Evolutionary conservation across 331 rosid genomes (phyloP).

Genomic region (Spiraea crenata): DNA sequence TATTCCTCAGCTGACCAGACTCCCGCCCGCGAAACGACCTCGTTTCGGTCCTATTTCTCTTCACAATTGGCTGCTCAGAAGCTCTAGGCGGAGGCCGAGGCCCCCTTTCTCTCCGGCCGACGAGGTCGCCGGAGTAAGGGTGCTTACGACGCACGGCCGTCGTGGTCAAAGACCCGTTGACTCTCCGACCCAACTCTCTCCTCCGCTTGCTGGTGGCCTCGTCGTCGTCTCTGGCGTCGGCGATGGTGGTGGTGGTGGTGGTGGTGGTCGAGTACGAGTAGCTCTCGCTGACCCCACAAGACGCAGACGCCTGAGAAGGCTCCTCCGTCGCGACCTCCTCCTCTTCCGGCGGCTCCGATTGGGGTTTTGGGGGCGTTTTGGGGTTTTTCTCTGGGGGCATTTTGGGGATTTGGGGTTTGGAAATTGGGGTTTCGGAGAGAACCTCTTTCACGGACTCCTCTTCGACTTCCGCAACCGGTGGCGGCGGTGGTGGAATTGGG

Average conservation of each 20-base stretch:
- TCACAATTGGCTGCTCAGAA: constrained; percentile 41
- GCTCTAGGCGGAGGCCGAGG: constrained; percentile 35
- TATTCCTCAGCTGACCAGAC: constrained; percentile 28
- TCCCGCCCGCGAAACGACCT: constrained; percentile 39
- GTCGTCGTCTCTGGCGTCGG: constrained; percentile 57
- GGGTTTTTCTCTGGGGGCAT: constrained; percentile 22
- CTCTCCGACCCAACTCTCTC: constrained; percentile 39
- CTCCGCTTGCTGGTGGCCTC: constrained; percentile 66
- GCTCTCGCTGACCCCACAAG: constrained; percentile 54
- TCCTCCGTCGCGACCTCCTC: constrained; percentile 31
- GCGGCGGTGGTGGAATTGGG: constrained; percentile 28
- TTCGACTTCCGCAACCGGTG: constrained; percentile 25
- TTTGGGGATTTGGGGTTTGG: constrained; percentile 37
- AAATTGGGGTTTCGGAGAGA: constrained; percentile 74
- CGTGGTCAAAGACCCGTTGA: constrained; percentile 28
- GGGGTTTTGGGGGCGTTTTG: constrained; percentile 24
- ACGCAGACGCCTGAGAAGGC: constrained; percentile 48
- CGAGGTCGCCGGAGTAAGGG: constrained; percentile 37
- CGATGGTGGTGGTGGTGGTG: constrained; percentile 47
- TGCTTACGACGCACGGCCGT: constrained; percentile 42
- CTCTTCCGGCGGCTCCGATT: too few relatives aligned
- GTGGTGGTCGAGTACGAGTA: constrained; percentile 53
- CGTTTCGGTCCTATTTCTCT: constrained; percentile 23
- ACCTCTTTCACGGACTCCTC: constrained; percentile 90
- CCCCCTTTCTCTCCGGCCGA: constrained; percentile 42